Percentiles rank a stretch among this genome's conserved stretches.
Evolutionary conservation across 768 basidiomycete species (phyloP).

Genomic region (Lentinus brumalis): DNA sequence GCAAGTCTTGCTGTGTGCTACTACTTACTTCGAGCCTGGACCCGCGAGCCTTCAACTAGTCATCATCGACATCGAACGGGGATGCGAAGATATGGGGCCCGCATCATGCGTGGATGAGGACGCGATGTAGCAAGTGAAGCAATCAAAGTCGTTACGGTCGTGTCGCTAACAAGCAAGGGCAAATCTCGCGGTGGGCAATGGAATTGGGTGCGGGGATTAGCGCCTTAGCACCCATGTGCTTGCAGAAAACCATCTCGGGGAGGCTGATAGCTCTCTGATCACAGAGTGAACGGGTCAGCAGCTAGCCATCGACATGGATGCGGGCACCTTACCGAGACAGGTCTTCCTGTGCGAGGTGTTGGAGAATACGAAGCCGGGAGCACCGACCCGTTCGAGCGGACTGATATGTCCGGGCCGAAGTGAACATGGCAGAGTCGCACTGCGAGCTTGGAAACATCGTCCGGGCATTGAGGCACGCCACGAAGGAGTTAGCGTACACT

Average conservation of each 20-base stretch:
- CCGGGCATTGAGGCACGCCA: constrained; percentile 19
- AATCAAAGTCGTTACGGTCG: not conserved
- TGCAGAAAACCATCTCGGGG: constrained; percentile 17
- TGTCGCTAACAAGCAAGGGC: constrained; percentile 15
- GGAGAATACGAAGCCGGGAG: constrained; percentile 7
- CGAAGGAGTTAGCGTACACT: constrained; percentile 21
- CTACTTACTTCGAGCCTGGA: too few relatives aligned
- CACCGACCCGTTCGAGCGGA: constrained; percentile 12
- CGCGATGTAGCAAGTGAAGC: not conserved
- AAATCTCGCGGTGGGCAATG: constrained; percentile 6
- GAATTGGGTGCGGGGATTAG: not conserved
- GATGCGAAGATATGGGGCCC: too few relatives aligned
- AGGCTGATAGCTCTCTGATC: constrained; percentile 15
- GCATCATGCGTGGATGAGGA: too few relatives aligned
- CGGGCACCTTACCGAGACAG: constrained; percentile 6
- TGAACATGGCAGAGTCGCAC: constrained; percentile 12
- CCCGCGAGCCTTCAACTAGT: too few relatives aligned
- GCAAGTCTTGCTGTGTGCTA: too few relatives aligned
- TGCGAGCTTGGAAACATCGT: constrained; percentile 10
- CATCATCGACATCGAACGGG: too few relatives aligned
- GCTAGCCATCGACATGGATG: not conserved
- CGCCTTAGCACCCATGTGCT: constrained; percentile 5
- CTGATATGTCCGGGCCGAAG: constrained; percentile 17
- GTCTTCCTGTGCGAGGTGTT: constrained; percentile 7
- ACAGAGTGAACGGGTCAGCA: not conserved